Base-by-base conservation (phyloP, 495 filamentous ascomycete species). In the Tuber aestivum region DNA sequence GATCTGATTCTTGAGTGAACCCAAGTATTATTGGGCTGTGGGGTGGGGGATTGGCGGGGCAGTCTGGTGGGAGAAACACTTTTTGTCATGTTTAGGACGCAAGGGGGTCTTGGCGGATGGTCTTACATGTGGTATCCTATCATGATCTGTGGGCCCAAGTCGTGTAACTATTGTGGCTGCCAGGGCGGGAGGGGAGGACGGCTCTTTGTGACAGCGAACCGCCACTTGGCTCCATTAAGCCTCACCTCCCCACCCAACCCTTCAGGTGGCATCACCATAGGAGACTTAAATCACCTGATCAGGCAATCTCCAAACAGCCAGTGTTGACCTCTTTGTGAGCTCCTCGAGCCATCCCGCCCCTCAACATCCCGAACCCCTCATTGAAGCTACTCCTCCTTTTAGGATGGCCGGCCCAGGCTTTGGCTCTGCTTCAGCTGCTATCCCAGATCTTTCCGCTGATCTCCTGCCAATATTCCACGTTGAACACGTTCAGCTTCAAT, bases 401-500 rank as follows among this genome's bases (percentile, higher is more conserved):
- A 65, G 27, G 4, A 65, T 65, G 56, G 12, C 56, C 56, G n/a
- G 56, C 6, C 56, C 56, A 65, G 87, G 88, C 84, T 88, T 88
- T 77, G 83, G 80, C 69, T 85, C 86, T 27, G 80, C 80, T 32
- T 84, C 86, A 44, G 84, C 84, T 76, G 83, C 83, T 76, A 82
- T 85, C 32, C 87, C 88, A 76, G 89, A 92, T 80, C 85, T 91
- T 71, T 84, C 87, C 50, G 89, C 90, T 77, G 87, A 87, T 70
- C 85, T 90, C 69, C 87, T 94, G 41, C 93, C 94, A 76, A 97
- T 98, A 84, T 97, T 99, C 87, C 91, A 97, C 81, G 90, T 98
- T 81, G 91, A 95, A 84, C 90, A 87, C 75, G 95, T 99, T 32
- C 90, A 93, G 86, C 92, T 98, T 70, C 92, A 94, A 81, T 98